Percentiles rank a stretch among this genome's conserved stretches.
These are phyloP conservation scores for Ramularia collo-cygni DNA, from an alignment of 2,329 filamentous ascomycete species.

Conservation along the genomic window DNA sequence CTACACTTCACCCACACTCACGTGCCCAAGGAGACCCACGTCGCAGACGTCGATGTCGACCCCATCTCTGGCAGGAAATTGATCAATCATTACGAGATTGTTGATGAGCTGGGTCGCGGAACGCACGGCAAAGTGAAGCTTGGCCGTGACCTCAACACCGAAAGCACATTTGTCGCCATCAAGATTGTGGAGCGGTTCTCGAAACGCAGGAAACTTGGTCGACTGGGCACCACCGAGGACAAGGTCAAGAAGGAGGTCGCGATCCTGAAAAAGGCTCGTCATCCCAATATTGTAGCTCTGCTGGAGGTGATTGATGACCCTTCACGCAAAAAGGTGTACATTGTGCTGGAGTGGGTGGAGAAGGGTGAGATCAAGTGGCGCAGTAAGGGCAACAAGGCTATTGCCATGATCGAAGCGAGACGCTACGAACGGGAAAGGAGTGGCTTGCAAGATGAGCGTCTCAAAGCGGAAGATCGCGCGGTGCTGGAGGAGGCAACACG, in stretches of 20 bases:
- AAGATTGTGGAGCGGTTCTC: conserved; percentile 97
- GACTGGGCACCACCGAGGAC: conserved; percentile 61
- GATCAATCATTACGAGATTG: conserved; percentile 96
- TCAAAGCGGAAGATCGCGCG: conserved; percentile 38
- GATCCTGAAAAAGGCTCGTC: conserved; percentile 95
- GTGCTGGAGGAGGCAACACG: conserved; percentile 40
- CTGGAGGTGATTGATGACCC: conserved; percentile 97
- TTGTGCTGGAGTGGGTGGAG: conserved; percentile 92
- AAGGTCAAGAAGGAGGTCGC: conserved; percentile 95
- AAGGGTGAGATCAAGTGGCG: conserved; percentile 92
- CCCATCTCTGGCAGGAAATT: conserved; percentile 83
- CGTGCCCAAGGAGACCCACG: conserved; percentile 63
- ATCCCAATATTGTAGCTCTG: conserved; percentile 92
- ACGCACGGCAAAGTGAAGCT: conserved; percentile 98
- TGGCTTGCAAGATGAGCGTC: conserved; percentile 38
- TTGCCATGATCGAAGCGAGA: conserved; percentile 74
- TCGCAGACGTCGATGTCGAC: conserved; percentile 85
- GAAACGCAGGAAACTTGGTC: conserved; percentile 83
- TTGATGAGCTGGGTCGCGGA: conserved; percentile 90
- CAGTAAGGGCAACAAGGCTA: conserved; percentile 75
- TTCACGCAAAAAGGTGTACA: conserved; percentile 94
- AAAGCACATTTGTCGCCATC: conserved; percentile 73
- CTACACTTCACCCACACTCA: conserved; percentile 44
- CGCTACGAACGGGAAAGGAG: conserved; percentile 67
- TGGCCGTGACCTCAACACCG: conserved; percentile 67